Conservation (phyloP, 2,329 filamentous ascomycete species). For the Arthrobotrys sinensis region DNA sequence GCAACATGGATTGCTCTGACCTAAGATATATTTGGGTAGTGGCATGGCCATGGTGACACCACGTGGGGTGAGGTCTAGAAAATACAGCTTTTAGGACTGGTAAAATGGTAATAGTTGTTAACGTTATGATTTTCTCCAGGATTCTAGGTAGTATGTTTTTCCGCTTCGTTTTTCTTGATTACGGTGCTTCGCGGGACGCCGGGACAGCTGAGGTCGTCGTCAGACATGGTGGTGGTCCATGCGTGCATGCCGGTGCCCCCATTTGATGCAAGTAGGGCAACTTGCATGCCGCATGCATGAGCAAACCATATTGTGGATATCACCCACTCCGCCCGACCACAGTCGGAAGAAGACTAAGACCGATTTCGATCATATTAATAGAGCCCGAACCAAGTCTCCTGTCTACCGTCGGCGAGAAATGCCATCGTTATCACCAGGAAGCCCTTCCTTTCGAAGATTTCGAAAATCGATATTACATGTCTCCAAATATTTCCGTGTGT, state of each 20-base stretch:
- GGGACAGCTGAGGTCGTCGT: neutral
- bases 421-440: too few species aligned
- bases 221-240: conserved; percentile 40
- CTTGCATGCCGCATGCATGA: conserved; percentile 23
- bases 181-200: conserved; percentile 1
- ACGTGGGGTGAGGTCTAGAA: conserved; percentile 15
- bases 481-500: too few species aligned
- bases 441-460: too few species aligned
- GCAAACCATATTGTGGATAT: conserved; percentile 9
- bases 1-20: conserved; percentile 14
- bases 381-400: neutral
- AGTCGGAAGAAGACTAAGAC: neutral
- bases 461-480: too few species aligned
- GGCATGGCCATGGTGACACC: conserved; percentile 12
- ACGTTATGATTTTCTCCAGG: conserved; percentile 9
- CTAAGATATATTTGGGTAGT: conserved; percentile 18
- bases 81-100: conserved; percentile 6
- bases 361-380: too few species aligned
- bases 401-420: too few species aligned
- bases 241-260: conserved; percentile 36
- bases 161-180: conserved; percentile 2
- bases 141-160: conserved; percentile 7
- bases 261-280: conserved; percentile 20
- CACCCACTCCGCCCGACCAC: neutral
- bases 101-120: neutral